Evolutionary conservation across 1,284 basidiomycete species (phyloP), one percentile per base, ranked within the genome.

Genomic region (Ceratobasidium sp.): DNA sequence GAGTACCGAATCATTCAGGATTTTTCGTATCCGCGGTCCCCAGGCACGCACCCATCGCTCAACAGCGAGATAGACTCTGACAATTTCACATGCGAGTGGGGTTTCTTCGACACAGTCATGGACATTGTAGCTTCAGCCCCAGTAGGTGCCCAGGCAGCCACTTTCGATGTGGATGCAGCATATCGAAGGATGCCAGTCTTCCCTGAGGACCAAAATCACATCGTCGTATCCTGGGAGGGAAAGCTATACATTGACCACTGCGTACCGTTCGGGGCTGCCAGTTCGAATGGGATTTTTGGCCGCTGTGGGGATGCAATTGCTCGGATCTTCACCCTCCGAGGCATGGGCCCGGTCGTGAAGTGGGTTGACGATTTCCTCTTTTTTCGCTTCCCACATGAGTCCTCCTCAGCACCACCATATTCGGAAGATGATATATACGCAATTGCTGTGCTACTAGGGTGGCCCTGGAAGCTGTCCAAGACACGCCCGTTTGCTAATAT

Each of bases 301-400:
- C 50, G 76, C 0, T 62, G 82, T 0, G 82, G 81, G 0, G 83
- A 84, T 72, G 79, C 81, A 74, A 74, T 83, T 0, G 75, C 80
- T 0, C 80, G 75, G 0, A 79, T 83, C 18, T 81, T 80, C 73
- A 6, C 18, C 1, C n/a, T 72, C 1, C 59, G 50, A 9, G 79
- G 79, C 6, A 76, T 79, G 30, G 61, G 74, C 0, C 75, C 71
- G 0, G 30, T 83, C 0, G 14, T 74, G 5, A 84, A 84, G 71
- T 84, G 82, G 83, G 83, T 84, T 0, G 81, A 84, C 76, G 80
- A 85, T 72, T 83, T 83, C 74, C 67, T 82, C 2, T 79, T 80
- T 5, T 75, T 83, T 14, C 75, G 75, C 0, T 77, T 39, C 18
- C 61, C 72, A 41, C n/a, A 9, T 16, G 14, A 0, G 79, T 79